Base-by-base conservation (phyloP, 164 flowering plant species). In the Chloranthus sessilifolius region DNA sequence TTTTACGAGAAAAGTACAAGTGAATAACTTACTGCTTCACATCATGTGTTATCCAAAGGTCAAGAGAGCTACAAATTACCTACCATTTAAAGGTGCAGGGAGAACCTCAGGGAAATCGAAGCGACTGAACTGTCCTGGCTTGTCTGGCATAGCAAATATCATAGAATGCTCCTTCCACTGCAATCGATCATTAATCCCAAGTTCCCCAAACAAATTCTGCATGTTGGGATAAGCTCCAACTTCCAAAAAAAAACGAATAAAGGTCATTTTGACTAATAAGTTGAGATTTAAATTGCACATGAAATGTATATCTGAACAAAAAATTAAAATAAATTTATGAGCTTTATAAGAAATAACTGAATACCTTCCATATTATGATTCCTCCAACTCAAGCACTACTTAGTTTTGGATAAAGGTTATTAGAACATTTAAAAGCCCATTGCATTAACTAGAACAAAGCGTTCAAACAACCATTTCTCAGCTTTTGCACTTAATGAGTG, bases 161-260 rank as follows among this genome's bases (percentile, higher is more conserved):
- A 92, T 92, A 9, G 99, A 88, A 59, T 92, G 99, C 75, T 89
- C 99, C 72, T 92, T 92, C 99, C 99, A 92, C 62, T 88, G 99
- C 71, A 92, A 61, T 44, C 96, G 78, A 64, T 92, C 99, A 66
- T 80, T 76, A 37, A 92, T 92, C 15, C 92, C 95, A 59, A 88
- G 90, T 61, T 92, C 99, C 47, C 95, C 89, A 72, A 92, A 86
- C 62, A 92, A 68, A 69, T 84, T 92, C 66, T 92, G 99, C 7
- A 92, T 40, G 69, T 92, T 92, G 38, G 99, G 99, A 66, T 92
- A 92, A 28, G 99, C 99, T 66, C 99, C 99, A 74, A 92, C 98
- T 92, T 57, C 69, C 60, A 56, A 30, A 37, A 50, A 58, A 3
- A 22, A 19, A 19, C 27, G 14, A 29, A 9, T 12, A 14, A 11